Base-by-base conservation (phyloP, 2,329 filamentous ascomycete genomes). In the Neofusicoccum kwambonambiense region DNA sequence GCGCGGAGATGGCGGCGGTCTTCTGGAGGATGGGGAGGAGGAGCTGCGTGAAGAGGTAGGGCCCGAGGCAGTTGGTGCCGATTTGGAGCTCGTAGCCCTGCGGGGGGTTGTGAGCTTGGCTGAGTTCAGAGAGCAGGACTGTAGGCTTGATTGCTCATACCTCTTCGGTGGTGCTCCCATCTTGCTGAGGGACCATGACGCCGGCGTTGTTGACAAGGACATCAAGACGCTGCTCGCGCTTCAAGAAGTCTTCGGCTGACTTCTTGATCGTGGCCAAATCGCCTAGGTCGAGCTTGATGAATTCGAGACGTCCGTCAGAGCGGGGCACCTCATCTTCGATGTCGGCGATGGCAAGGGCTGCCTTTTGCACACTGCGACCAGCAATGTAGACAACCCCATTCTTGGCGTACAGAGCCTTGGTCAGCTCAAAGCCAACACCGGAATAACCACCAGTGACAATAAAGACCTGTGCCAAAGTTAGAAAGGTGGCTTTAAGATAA, bases 351-450 rank as follows among this genome's bases (percentile, higher is more conserved):
- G 83, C 83, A 0, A 71, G 66, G 2, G 73, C 71, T 12, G 77
- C 83, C 67, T 83, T 83, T n/a, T 77, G 72, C 39, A 77, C 69
- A 3, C 74, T 80, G 35, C 85, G 83, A 2, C 80, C 80, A 4
- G 84, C 84, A 31, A 86, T 72, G 72, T 86, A 87, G n/a, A 88
- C 81, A 1, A 77, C 85, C 41, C 78, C 84, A 63, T 85, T 83
- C 41, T 78, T 80, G 12, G 75, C 72, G 72, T 87, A 88, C 11
- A 89, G 77, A 3, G 88, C 79, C 44, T 80, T 79, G 37, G 76
- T 77, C 19, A 87, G 77, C 68, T 86, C 82, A 45, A 81, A 79
- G 9, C 85, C 85, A 6, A 86, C 77, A 41, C 81, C 81, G 0
- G 78, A 70, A 61, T 79, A 77, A 27, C 78, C 80, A 22, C 83